Evolutionary conservation across 1,139 yeast species (phyloP).

Genomic region (Nakaseomyces delphensis): DNA sequence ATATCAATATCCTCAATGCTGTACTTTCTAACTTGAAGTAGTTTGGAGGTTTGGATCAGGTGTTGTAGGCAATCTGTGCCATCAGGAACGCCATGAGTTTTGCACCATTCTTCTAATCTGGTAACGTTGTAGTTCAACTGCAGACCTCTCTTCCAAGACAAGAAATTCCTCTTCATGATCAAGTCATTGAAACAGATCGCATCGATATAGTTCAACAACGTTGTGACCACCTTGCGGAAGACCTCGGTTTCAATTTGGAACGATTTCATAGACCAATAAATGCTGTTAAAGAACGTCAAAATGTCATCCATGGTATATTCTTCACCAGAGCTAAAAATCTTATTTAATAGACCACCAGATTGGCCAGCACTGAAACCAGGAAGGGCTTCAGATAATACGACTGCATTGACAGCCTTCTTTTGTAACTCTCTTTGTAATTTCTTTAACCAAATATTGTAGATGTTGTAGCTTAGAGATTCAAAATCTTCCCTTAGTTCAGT

Average conservation of each 20-base stretch:
- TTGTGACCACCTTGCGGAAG: constrained; percentile 76
- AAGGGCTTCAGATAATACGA: constrained; percentile 84
- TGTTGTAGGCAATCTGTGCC: constrained; percentile 85
- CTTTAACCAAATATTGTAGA: constrained; percentile 96
- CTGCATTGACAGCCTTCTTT: constrained; percentile 88
- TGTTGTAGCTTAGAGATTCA: constrained; percentile 85
- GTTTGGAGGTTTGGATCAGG: constrained; percentile 86
- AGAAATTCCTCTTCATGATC: constrained; percentile 87
- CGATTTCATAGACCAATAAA: constrained; percentile 89
- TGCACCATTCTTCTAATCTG: constrained; percentile 97
- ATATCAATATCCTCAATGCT: constrained; percentile 87
- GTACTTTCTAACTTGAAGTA: constrained; percentile 83
- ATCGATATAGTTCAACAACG: constrained; percentile 78
- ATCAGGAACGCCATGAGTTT: constrained; percentile 84
- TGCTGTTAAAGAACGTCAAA: constrained; percentile 78
- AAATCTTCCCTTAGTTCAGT: constrained; percentile 91
- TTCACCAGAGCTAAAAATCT: constrained; percentile 61
- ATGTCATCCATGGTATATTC: constrained; percentile 93
- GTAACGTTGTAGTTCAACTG: constrained; percentile 96
- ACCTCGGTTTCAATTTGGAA: constrained; percentile 83
- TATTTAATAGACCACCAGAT: constrained; percentile 73
- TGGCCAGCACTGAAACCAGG: constrained; percentile 96
- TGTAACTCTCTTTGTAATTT: constrained; percentile 86
- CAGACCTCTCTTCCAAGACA: constrained; percentile 96
- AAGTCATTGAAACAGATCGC: constrained; percentile 93